Conservation (phyloP, 768 basidiomycete genomes). For the Amanita rubescens region DNA sequence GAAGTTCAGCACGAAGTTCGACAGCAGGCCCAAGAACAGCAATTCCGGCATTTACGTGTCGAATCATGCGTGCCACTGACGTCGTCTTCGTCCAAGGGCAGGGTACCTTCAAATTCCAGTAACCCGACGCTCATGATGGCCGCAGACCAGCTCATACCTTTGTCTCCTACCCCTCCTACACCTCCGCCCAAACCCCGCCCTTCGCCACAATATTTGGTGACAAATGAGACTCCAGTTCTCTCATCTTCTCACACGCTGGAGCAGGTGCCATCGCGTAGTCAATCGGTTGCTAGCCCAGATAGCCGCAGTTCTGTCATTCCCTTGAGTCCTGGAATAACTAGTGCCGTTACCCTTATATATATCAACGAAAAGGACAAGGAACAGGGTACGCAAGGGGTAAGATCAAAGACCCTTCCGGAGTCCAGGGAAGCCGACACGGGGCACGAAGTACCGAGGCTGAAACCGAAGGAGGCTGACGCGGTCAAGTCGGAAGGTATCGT, state of each 20-base stretch:
- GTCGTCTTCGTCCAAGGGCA: background rate
- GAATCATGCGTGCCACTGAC: slow-evolving; percentile 2
- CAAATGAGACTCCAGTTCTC: no score
- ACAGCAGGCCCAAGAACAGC: slow-evolving; percentile 7
- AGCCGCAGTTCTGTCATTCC: slow-evolving; percentile 47
- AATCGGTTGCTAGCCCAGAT: no score
- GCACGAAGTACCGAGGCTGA: slow-evolving; percentile 14
- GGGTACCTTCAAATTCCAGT: background rate
- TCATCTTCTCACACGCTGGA: slow-evolving; percentile 12
- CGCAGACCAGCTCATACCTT: background rate
- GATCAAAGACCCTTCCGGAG: slow-evolving; percentile 6
- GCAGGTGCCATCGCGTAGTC: background rate
- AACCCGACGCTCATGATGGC: slow-evolving; percentile 13
- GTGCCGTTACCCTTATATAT: slow-evolving; percentile 49
- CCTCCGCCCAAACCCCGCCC: slow-evolving; percentile 31
- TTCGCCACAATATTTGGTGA: slow-evolving; percentile 14
- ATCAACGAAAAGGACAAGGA: slow-evolving; percentile 16
- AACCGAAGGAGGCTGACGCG: slow-evolving; percentile 16
- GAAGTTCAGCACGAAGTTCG: background rate
- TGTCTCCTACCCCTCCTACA: slow-evolving; percentile 23
- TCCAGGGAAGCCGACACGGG: slow-evolving; percentile 16
- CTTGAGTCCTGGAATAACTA: slow-evolving; percentile 48
- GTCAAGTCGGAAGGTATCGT: background rate
- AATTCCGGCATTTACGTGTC: slow-evolving; percentile 2
- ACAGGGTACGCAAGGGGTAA: slow-evolving; percentile 14